These are phyloP conservation scores for Acorus gramineus DNA, from an alignment of 106 monocot genomes.

Conservation along the genomic window DNA sequence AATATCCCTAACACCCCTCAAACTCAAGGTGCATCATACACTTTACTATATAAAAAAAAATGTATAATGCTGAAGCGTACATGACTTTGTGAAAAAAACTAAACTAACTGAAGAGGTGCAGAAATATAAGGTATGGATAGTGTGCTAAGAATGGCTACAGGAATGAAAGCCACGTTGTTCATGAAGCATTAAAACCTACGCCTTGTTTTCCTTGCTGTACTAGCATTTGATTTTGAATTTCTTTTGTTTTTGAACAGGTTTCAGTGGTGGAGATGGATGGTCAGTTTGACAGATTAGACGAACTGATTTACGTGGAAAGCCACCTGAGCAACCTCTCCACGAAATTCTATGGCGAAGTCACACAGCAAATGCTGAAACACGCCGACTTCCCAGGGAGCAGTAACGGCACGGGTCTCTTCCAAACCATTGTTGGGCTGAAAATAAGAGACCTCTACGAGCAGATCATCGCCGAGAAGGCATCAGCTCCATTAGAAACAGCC, in stretches of 20 bases:
- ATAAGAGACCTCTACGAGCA: constrained; percentile 90
- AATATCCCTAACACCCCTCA: too few species aligned
- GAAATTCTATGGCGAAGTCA: constrained; percentile 95
- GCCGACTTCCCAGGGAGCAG: constrained; percentile 90
- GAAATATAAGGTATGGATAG: too few species aligned
- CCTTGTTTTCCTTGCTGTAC: too few species aligned
- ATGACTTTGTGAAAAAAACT: too few species aligned
- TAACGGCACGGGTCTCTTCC: constrained; percentile 96
- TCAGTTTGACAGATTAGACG: constrained; percentile 91
- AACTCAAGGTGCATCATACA: too few species aligned
- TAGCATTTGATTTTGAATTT: background rate
- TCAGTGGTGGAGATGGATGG: constrained; percentile 98
- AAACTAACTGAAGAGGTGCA: too few species aligned
- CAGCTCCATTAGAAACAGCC: constrained; percentile 42
- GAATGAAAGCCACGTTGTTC: too few species aligned
- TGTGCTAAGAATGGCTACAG: too few species aligned
- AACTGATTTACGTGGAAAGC: constrained; percentile 95
- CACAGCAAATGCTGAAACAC: constrained; percentile 94
- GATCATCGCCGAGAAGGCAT: constrained; percentile 40
- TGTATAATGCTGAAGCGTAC: too few species aligned
- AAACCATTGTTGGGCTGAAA: constrained; percentile 83
- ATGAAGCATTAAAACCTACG: too few species aligned
- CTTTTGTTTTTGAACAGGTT: constrained; percentile 29
- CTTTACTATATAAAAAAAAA: too few species aligned
- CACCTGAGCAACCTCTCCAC: constrained; percentile 90